A percentile compares a stretch with the other conserved stretches of the same genome.
These are phyloP conservation scores for Trypanosoma lewisi DNA, from an alignment of 208 protist genomes.

Conservation along the genomic window DNA sequence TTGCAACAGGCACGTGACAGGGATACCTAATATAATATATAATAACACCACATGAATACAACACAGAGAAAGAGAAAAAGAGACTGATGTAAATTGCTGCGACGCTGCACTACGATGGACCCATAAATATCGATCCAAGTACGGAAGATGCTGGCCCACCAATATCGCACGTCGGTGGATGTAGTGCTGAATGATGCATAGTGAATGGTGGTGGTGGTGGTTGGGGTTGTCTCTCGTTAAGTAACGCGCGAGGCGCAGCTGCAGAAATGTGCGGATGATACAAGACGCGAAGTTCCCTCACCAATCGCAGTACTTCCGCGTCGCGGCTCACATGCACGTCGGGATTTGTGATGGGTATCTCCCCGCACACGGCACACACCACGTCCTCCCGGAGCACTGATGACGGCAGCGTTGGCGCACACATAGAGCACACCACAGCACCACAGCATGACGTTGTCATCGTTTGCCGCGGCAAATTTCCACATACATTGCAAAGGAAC, in stretches of 20 bases:
- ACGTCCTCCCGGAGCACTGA: conserved; percentile 34
- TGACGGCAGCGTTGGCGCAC: conserved; percentile 50
- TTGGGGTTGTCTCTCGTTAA: conserved; percentile 16
- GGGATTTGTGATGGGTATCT: conserved; percentile 59
- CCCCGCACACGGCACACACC: conserved; percentile 55
- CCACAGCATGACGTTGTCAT: conserved; percentile 83
- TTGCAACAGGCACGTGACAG: too few relatives aligned
- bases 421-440: conserved; percentile 57
- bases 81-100: background rate
- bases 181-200: conserved; percentile 1
- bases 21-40: too few relatives aligned
- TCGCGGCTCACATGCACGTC: conserved; percentile 50
- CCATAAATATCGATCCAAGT: conserved; percentile 18
- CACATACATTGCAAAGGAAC: conserved; percentile 61
- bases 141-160: background rate
- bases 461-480: conserved; percentile 47
- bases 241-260: conserved; percentile 9
- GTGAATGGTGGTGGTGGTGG: conserved; percentile 15
- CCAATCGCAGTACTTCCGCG: conserved; percentile 44
- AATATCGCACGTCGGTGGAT: background rate
- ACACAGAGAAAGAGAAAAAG: background rate
- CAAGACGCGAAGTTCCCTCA: conserved; percentile 76
- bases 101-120: background rate
- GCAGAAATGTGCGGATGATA: conserved; percentile 52
- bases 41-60: background rate